A percentile compares a stretch with the other conserved stretches of the same genome.
These are phyloP conservation scores for Magnaporthales sp. DNA, from an alignment of 2,329 filamentous ascomycete species.

Conservation along the genomic window DNA sequence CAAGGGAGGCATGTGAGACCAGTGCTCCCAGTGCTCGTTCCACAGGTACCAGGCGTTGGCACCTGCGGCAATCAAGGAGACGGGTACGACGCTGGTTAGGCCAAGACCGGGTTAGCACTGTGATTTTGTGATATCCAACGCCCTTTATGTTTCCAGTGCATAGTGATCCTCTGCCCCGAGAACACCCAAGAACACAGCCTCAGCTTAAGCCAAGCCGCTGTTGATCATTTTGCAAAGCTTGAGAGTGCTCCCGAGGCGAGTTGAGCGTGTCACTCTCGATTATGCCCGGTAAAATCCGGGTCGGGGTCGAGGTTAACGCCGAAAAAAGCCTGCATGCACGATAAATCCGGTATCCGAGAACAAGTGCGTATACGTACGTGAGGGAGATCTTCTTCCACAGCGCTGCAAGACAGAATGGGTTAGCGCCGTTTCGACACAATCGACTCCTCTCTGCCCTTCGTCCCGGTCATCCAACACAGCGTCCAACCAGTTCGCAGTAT, in stretches of 20 bases:
- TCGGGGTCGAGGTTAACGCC: background rate
- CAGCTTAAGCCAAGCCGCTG: too few relatives aligned
- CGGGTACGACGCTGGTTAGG: constrained; percentile 58
- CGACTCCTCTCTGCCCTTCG: background rate
- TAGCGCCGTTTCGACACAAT: background rate
- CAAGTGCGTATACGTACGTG: constrained; percentile 59
- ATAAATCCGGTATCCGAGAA: too few relatives aligned
- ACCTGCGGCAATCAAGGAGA: constrained; percentile 59
- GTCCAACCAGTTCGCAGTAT: background rate
- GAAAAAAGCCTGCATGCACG: background rate
- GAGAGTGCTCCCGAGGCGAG: background rate
- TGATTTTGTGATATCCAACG: background rate
- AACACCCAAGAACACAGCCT: background rate
- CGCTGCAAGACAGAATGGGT: constrained; percentile 40
- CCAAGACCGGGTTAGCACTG: constrained; percentile 5
- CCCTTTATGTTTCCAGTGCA: background rate
- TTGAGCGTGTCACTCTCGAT: background rate
- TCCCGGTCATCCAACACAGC: background rate
- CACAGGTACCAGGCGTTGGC: constrained; percentile 87
- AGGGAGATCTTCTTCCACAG: constrained; percentile 94
- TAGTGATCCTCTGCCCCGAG: background rate
- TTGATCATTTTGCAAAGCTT: background rate
- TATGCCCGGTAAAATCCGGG: too few relatives aligned
- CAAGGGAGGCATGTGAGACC: constrained; percentile 72
- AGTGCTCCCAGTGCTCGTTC: constrained; percentile 97